Base-by-base conservation (phyloP, 768 basidiomycete genomes). In the Lentinula raphanica region DNA sequence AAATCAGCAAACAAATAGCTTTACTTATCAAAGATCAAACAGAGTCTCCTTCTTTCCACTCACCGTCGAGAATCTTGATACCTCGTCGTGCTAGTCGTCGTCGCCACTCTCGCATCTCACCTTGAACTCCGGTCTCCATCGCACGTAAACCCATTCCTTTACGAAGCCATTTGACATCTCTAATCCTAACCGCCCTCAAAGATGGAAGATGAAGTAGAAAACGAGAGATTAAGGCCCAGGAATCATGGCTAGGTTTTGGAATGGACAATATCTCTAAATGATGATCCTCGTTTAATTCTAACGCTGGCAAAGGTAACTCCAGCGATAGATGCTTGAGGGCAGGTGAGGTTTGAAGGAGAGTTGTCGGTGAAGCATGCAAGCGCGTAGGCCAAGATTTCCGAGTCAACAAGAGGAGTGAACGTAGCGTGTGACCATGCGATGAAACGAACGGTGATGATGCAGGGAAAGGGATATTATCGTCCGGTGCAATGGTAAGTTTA, bases 21-120 rank as follows among this genome's bases (percentile, higher is more conserved):
- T 13, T 48, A 48, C 2, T 32, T 49, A n/a, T 49, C 29, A 15
- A 36, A 51, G 12, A 35, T 36, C 4, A 50, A 9, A 21, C 19
- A 5, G 35, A 44, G 49, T 70, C 69, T 58, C 72, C 71, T 59
- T 80, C 78, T 59, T 77, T 84, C 88, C 91, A 92, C 58, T 89
- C 84, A 15, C 80, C 77, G 65, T 93, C 91, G 54, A 92, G 72
- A 28, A 93, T 70, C 21, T 78, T 76, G 48, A 93, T 79, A 1
- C 81, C 75, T 64, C 80, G 74, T 56, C 83, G 75, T 11, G 72
- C 73, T 31, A 93, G 74, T 54, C 86, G 79, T 48, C 80, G 77
- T 59, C 77, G 78, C 91, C 91, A 93, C 58, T 84, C 80, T 61
- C 76, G 74, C 83, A 93, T 86, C 67, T 90, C 87, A 42, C 90